Conservation (phyloP, 306 rosid genomes). For the Quercus glauca region DNA sequence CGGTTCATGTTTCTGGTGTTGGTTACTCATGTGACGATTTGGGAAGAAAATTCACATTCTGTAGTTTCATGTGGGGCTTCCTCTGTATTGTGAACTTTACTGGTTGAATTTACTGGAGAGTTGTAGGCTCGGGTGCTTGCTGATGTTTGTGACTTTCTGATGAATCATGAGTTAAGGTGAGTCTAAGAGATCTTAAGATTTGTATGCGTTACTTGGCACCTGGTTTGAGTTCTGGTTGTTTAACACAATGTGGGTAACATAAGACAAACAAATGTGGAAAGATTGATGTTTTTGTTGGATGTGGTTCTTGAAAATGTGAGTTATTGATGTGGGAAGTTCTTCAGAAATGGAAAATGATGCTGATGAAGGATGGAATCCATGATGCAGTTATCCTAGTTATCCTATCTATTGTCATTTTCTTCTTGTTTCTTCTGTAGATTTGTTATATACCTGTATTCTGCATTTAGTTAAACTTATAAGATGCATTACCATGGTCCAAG, state of each 20-base stretch:
- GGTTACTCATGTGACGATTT: too few species aligned
- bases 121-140: neutral
- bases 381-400: neutral
- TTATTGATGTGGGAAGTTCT: neutral
- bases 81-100: too few species aligned
- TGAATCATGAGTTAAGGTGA: neutral
- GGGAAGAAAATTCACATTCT: too few species aligned
- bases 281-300: neutral
- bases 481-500: constrained; percentile 1
- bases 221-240: neutral
- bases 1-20: too few species aligned
- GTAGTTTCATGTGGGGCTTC: too few species aligned
- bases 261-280: neutral
- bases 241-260: neutral
- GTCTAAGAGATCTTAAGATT: neutral
- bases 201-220: neutral
- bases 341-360: neutral
- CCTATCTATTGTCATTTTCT: neutral
- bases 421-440: constrained; percentile 1
- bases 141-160: neutral
- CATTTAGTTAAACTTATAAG: neutral
- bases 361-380: neutral
- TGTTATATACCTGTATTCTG: neutral
- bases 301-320: neutral
- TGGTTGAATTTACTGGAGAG: too few species aligned